Base-by-base conservation (phyloP, 257 asterid species). In the Henckelia pumila region DNA sequence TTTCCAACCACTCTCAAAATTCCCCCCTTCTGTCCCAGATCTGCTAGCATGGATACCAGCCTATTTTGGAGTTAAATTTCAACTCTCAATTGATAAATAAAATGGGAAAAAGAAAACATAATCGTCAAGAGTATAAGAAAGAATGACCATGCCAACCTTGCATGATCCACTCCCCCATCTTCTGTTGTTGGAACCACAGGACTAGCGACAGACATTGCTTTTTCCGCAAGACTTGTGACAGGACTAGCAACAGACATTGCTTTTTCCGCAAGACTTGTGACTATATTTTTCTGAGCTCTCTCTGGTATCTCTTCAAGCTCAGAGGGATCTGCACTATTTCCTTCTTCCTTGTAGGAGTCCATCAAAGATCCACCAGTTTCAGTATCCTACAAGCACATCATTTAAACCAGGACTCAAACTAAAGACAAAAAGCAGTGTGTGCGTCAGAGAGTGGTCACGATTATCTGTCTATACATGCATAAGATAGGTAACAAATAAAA, bases 221-320 rank as follows among this genome's bases (percentile, higher is more conserved):
- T 94, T 85, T 91, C 96, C 13, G 99, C 93, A 67, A 94, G 83
- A 84, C 91, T 94, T 66, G 95, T 76, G 68, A 93, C 86, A 52
- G 99, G 97, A 80, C 93, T 77, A 78, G 99, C 99, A 75, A 94
- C 95, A 66, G 96, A 87, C 95, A 94, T 79, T 72, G 96, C 97
- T 82, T 91, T 94, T 85, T 91, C 96, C 13, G 99, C 93, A 67
- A 94, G 83, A 84, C 91, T 94, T 66, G 95, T 76, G 68, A 93
- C 86, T 35, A 84, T 71, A 71, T 76, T 86, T 76, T 74, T 74
- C 76, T 82, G 86, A 30, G 71, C 73, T 71, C 76, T 83, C 24
- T 70, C 91, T 5, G 72, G 56, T 32, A 66, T 73, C 68, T 77
- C 88, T 59, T 72, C 83, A 40, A 63, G 77, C 68, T 73, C 69